phyloP scores from a whole-genome alignment of 1,284 basidiomycete genomes.

The Macrocystidia cucumis region DNA sequence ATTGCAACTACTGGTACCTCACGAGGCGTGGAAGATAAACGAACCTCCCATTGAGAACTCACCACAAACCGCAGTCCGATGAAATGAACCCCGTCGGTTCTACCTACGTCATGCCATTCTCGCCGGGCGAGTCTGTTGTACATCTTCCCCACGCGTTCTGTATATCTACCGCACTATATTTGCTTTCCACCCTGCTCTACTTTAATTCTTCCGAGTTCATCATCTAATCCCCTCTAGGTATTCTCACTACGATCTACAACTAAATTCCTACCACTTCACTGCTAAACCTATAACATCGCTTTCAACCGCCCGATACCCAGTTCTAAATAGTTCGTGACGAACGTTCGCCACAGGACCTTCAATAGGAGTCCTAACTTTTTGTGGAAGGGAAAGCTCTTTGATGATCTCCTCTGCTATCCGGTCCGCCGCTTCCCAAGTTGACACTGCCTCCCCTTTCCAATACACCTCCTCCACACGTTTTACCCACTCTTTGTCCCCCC shows the following conservation, averaged over 20 bases:
- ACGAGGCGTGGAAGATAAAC: too few relatives aligned
- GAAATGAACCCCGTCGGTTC: too few relatives aligned
- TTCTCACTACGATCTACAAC: too few relatives aligned
- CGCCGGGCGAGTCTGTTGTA: too few relatives aligned
- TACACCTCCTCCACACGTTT: slow-evolving; percentile 15
- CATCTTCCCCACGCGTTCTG: neutral
- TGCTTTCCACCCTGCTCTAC: neutral
- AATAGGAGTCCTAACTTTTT: too few relatives aligned
- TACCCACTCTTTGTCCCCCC: slow-evolving; percentile 35
- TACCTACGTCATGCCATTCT: too few relatives aligned
- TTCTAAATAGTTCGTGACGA: slow-evolving; percentile 55
- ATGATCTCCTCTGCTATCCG: too few relatives aligned
- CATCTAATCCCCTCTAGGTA: too few relatives aligned
- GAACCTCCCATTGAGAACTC: too few relatives aligned
- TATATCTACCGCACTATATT: slow-evolving; percentile 1
- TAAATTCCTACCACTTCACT: slow-evolving; percentile 65
- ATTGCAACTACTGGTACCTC: slow-evolving; percentile 63
- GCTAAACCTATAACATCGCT: slow-evolving; percentile 78
- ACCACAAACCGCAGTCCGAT: too few relatives aligned
- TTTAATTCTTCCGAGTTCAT: slow-evolving; percentile 1
- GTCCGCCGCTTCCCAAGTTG: slow-evolving; percentile 6
- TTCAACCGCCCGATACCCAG: slow-evolving; percentile 82
- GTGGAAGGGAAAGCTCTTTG: slow-evolving; percentile 12
- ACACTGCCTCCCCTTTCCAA: slow-evolving; percentile 10
- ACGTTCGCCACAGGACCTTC: slow-evolving; percentile 22